Evolutionary conservation across 2,329 filamentous ascomycete genomes (phyloP), one percentile per base, ranked within the genome.

Genomic region (Aureobasidium sp.): DNA sequence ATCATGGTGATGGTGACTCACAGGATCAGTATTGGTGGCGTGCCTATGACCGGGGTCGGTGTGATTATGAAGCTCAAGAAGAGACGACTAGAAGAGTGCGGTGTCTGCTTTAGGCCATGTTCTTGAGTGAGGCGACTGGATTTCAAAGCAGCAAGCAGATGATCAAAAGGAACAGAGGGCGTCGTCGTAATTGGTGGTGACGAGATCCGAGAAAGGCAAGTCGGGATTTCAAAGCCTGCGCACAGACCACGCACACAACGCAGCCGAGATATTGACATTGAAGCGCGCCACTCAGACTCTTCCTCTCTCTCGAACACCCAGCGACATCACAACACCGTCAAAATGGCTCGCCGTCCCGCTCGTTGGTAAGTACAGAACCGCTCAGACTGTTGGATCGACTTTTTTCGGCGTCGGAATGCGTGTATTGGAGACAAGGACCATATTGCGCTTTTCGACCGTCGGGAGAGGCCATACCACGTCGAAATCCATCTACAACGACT

Each of bases 291-390:
- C 42, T 27, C 42, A 45, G 27, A 45, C 42, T 45, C 33, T 51
- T 60, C 46, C 45, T 45, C 23, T 27, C 21, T 27, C 42, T 43
- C 37, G 63, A 63, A 69, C 67, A 72, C 69, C 74, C 76, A 77
- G 77, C 75, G 76, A 75, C 71, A 72, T 38, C 50, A 74, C 74
- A 76, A 84, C 80, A 81, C 83, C 80, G 84, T 87, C 87, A 92
- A 87, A 84, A 99, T 99, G 94, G 94, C 94, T 77, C 91, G 94
- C 81, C 91, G 94, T 89, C 94, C 94, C 77, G 94, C 94, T 77
- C 89, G 94, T 84, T 99, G 94, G 45, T 59, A 38, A 60, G 57
- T 60, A 31, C n/a, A 53, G 27, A 37, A 47, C 23, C 17, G 40
- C 38, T 27, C 33, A 17, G 51, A 43, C 45, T 29, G 40, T n/a